These are phyloP conservation scores for Podospora pseudopauciseta DNA, from an alignment of 495 filamentous ascomycete species.

Conservation along the genomic window DNA sequence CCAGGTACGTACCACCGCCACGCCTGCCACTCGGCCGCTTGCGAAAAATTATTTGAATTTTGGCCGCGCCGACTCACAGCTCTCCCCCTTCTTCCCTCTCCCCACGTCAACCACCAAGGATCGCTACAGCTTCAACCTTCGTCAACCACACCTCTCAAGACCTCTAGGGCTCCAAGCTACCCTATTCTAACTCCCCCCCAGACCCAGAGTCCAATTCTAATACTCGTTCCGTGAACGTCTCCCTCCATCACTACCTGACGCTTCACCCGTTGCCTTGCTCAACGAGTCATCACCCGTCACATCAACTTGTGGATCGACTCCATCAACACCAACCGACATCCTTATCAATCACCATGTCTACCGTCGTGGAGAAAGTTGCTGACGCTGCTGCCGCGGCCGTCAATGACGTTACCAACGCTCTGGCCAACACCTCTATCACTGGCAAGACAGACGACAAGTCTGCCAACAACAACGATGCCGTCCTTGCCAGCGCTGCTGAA, in stretches of 20 bases:
- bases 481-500: slow-evolving; percentile 93
- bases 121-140: slow-evolving; percentile 41
- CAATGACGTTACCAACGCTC: slow-evolving; percentile 80
- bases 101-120: slow-evolving; percentile 45
- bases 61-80: slow-evolving; percentile 35
- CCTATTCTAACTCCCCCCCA: slow-evolving; percentile 67
- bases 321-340: slow-evolving; percentile 36
- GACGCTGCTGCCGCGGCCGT: slow-evolving; percentile 63
- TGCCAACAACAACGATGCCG: slow-evolving; percentile 62
- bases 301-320: slow-evolving; percentile 34
- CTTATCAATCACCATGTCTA: slow-evolving; percentile 52
- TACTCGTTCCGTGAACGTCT: slow-evolving; percentile 32
- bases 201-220: slow-evolving; percentile 51
- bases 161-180: slow-evolving; percentile 91
- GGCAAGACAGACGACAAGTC: slow-evolving; percentile 49
- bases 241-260: slow-evolving; percentile 34
- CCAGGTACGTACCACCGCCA: slow-evolving; percentile 33
- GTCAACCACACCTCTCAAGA: slow-evolving; percentile 37
- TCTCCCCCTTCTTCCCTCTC: slow-evolving; percentile 39
- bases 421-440: slow-evolving; percentile 67
- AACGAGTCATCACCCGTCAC: slow-evolving; percentile 38
- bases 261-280: slow-evolving; percentile 30
- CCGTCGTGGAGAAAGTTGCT: slow-evolving; percentile 58
- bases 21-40: slow-evolving; percentile 34
- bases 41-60: slow-evolving; percentile 52